These are phyloP conservation scores for Yamadazyma buinensis DNA, from an alignment of 1,139 yeast species.

Conservation along the genomic window DNA sequence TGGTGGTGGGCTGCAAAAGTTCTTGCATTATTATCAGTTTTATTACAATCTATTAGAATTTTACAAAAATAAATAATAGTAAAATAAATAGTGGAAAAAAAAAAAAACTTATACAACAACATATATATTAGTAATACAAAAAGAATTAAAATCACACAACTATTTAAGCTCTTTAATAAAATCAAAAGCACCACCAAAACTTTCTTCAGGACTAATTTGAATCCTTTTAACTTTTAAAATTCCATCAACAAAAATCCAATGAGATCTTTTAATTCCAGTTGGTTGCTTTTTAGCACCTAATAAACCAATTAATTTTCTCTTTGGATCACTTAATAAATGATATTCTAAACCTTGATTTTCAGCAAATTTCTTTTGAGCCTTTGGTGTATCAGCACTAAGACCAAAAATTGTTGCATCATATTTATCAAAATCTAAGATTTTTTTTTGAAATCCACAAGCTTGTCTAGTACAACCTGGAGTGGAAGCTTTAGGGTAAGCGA, in stretches of 20 bases:
- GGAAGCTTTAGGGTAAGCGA: constrained; percentile 86
- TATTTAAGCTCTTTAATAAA: constrained; percentile 33
- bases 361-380: constrained; percentile 73
- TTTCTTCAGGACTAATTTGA: constrained; percentile 75
- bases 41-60: constrained; percentile 30
- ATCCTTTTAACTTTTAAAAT: constrained; percentile 59
- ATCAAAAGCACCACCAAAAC: constrained; percentile 59
- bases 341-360: constrained; percentile 70
- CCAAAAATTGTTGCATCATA: constrained; percentile 58
- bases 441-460: constrained; percentile 82
- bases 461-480: constrained; percentile 97
- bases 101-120: too few relatives aligned
- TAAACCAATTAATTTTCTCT: constrained; percentile 59
- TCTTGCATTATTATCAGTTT: constrained; percentile 41
- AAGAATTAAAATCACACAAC: too few relatives aligned
- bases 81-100: too few relatives aligned
- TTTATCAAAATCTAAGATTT: constrained; percentile 49
- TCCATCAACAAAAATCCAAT: constrained; percentile 85
- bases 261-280: constrained; percentile 80
- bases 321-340: constrained; percentile 73
- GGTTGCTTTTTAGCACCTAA: constrained; percentile 83
- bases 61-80: constrained; percentile 5
- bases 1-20: constrained; percentile 92
- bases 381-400: constrained; percentile 68
- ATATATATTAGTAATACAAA: too few relatives aligned